A percentile compares a stretch with the other conserved stretches of the same genome.
phyloP scores from a whole-genome alignment of 805 yeast species.

The Yamadazyma sp. region DNA sequence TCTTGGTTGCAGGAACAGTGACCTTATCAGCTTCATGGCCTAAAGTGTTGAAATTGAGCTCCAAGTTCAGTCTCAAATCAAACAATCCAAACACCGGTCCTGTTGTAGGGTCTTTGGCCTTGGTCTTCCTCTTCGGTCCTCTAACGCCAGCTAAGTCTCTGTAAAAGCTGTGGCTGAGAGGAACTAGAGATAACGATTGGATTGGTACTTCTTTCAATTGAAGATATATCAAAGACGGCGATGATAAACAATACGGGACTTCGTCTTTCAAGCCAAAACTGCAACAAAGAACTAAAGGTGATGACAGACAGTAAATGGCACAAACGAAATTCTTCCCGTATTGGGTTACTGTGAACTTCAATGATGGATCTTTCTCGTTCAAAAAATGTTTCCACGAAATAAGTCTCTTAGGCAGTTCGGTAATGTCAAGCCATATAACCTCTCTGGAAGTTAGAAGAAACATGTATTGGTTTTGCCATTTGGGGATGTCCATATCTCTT shows the following conservation, averaged over 20 bases:
- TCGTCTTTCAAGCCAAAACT: conserved; percentile 30
- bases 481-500: conserved; percentile 36
- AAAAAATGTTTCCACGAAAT: conserved; percentile 76
- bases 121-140: background rate
- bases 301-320: conserved; percentile 25
- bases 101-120: no score
- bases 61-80: conserved; percentile 11
- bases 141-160: background rate
- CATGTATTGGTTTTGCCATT: conserved; percentile 26
- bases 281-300: conserved; percentile 32
- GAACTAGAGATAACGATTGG: conserved; percentile 8
- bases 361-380: conserved; percentile 53
- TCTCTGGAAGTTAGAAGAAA: conserved; percentile 68
- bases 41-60: conserved; percentile 9
- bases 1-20: background rate
- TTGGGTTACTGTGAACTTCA: conserved; percentile 37
- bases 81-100: conserved; percentile 10
- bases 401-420: conserved; percentile 36
- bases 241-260: conserved; percentile 25
- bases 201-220: conserved; percentile 14
- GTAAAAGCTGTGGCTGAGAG: conserved; percentile 6
- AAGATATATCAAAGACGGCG: conserved; percentile 14
- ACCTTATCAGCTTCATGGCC: conserved; percentile 6
- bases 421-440: conserved; percentile 49
- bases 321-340: conserved; percentile 23